Evolutionary conservation across 1,284 basidiomycete genomes (phyloP), one percentile per base, ranked within the genome.

Genomic region (Rhizopogon hawkerae): DNA sequence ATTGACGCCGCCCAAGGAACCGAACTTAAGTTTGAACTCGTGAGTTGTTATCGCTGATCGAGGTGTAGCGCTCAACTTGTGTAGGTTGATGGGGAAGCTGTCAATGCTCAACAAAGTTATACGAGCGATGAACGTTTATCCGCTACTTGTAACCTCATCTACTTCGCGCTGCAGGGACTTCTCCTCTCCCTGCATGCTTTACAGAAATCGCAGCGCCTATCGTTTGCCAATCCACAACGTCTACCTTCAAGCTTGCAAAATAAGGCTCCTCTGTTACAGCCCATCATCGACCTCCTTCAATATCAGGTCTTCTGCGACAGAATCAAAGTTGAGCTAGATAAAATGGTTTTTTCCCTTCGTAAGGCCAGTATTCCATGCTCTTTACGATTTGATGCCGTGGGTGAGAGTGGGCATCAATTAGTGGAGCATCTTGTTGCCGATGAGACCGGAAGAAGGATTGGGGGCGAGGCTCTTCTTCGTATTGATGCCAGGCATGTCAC

Each of bases 241-340:
- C 33, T 50, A 10, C 41, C 58, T 50, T 52, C 55, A 31, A 43
- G 37, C 35, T 47, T 45, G 9, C 55, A 55, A 29, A 58, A 56
- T 11, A 48, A 68, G 18, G 70, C 70, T n/a, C 65, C 69, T 2
- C 59, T 78, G 35, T 71, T 90, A 9, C 82, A 82, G 45, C 85
- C 84, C 0, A 69, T 89, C 52, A 81, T 89, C 54, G 84, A 88
- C 59, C 57, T 88, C 18, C 64, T 89, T 35, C 87, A 89, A 63
- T 90, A 89, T 59, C 76, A 78, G 56, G 77, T 78, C 16, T 89
- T 90, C 61, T 84, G 82, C 59, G 62, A 74, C 49, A 73, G 81
- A 51, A 70, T 89, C 36, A 73, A 76, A 48, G 52, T 63, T 1
- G 83, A 88, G 66, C 64, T 89, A 31, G 63, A 68, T 39, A 73